Evolutionary conservation across 805 yeast species (phyloP), one percentile per base, ranked within the genome.

Genomic region (Candida caryicola): DNA sequence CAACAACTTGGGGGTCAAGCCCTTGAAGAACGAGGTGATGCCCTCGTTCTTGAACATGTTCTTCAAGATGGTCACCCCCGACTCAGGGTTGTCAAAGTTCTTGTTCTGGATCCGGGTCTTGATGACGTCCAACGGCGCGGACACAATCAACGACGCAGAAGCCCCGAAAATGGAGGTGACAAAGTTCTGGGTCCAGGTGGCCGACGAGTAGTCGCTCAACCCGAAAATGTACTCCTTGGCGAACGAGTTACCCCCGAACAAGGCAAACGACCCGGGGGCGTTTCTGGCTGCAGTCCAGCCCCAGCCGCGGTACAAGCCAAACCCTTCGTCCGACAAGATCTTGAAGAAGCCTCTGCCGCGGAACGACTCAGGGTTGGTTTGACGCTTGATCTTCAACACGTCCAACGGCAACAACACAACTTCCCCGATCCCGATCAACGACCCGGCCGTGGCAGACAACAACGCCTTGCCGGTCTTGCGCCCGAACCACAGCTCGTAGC

Each of bases 251-350:
- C 98, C 99, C 52, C 99, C 99, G 52, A 93, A 93, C 41, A 93
- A 73, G 13, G 98, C 96, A 59, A 93, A 93, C 2, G 96, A 88
- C 43, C 99, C 99, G 27, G 99, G 99, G 2, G 98, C 97, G 62
- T 93, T 93, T 78, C 99, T 84, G 31, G 99, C 99, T 52, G 95
- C 95, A 43, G 99, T 93, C 99, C 99, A 93, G 42, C 97, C 98
- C 95, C 97, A 90, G 50, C 99, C 99, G 62, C 96, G 77, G 72
- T 93, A 93, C 52, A 93, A 74, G 17, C 93, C 88, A 43, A 88
- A 75, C 14, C 99, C 98, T 69, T 93, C 99, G 60, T 93, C 99
- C 39, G 73, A 58, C 44, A 93, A 60, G 56, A 93, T 87, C 65
- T 77, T 84, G 50, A 90, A 44, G 69, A 93, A 90, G 8, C 99